Base-by-base conservation (phyloP, 495 filamentous ascomycete species). In the Pseudoneurospora amorphoporcata region DNA sequence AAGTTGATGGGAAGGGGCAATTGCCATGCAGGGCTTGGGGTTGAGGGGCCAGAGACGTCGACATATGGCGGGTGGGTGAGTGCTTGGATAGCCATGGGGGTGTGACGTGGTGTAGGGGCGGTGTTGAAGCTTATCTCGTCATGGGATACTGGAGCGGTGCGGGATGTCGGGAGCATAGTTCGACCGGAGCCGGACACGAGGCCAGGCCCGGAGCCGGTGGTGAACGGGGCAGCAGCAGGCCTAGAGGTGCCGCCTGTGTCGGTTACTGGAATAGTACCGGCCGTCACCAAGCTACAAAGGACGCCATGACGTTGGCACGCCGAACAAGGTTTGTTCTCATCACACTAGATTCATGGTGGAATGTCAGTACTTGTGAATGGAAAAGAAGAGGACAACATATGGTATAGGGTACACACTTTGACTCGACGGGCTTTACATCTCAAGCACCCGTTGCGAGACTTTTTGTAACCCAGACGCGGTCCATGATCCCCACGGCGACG, bases 391-490 rank as follows among this genome's bases (percentile, higher is more conserved):
- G 23, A 23, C 23, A 23, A 23, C 23, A 23, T 23, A n/a, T n/a
- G n/a, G n/a, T n/a, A n/a, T n/a, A n/a, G 23, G 23, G 23, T 35
- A 65, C 71, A 8, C 61, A 75, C 79, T 71, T 81, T 81, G 73
- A 81, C 79, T 19, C 79, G 74, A 1, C 79, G 72, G 10, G 74
- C 73, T 71, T 81, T 81, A 61, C 79, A 81, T 6, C 77, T 65
- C 23, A 72, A 70, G 45, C 79, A 81, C 6, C 79, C 78, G 2
- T 53, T 75, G 2, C 78, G 75, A 19, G 76, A 79, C 39, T 79
- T 81, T 7, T 73, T 80, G 45, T 81, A 78, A 8, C 79, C 79
- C 23, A 81, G 73, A 2, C 78, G 75, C 53, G 79, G 40, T 37
- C 35, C 35, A 3, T 37, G 3, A 3, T 37, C 2, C 23, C 47